Evolutionary conservation across 1,284 basidiomycete species (phyloP).

Genomic region (Fomitopsis palustris): DNA sequence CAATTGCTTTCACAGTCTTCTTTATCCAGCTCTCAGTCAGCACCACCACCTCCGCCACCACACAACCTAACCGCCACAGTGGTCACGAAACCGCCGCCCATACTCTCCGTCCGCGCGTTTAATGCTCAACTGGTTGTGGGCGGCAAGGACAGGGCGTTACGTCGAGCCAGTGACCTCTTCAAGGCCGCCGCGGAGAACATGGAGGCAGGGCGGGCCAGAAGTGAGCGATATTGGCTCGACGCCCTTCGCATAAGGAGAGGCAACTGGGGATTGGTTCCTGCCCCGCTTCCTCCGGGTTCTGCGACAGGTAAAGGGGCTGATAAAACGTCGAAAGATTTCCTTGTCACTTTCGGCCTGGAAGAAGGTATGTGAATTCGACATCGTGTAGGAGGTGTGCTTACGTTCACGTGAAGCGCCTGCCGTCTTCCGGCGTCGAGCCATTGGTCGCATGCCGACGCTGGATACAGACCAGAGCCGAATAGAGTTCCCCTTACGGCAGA

Average conservation of each 20-base stretch:
- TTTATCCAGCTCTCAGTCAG: slow-evolving; percentile 9
- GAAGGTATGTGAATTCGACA: slow-evolving; percentile 47
- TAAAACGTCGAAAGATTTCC: slow-evolving; percentile 73
- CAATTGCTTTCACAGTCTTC: not conserved
- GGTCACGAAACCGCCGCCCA: slow-evolving; percentile 60
- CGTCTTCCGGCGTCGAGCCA: slow-evolving; percentile 57
- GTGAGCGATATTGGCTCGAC: slow-evolving; percentile 75
- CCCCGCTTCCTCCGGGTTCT: slow-evolving; percentile 67
- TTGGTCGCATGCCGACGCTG: slow-evolving; percentile 60
- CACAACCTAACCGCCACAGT: slow-evolving; percentile 52
- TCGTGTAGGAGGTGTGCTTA: slow-evolving; percentile 9
- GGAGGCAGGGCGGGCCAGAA: slow-evolving; percentile 54
- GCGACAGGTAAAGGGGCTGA: slow-evolving; percentile 70
- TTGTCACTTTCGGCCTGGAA: slow-evolving; percentile 74
- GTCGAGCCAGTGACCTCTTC: slow-evolving; percentile 68
- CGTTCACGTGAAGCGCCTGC: slow-evolving; percentile 47
- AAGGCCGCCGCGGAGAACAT: slow-evolving; percentile 65
- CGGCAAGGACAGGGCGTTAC: slow-evolving; percentile 72
- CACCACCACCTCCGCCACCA: slow-evolving; percentile 28
- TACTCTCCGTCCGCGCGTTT: slow-evolving; percentile 69
- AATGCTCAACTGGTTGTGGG: slow-evolving; percentile 71
- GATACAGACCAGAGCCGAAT: slow-evolving; percentile 41
- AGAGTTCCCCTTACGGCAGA: slow-evolving; percentile 61
- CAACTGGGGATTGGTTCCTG: slow-evolving; percentile 76
- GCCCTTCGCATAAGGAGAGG: slow-evolving; percentile 68